Percentiles rank a stretch among this genome's conserved stretches.
Evolutionary conservation across 345 rosid species (phyloP).

Genomic region (Aethionema arabicum): DNA sequence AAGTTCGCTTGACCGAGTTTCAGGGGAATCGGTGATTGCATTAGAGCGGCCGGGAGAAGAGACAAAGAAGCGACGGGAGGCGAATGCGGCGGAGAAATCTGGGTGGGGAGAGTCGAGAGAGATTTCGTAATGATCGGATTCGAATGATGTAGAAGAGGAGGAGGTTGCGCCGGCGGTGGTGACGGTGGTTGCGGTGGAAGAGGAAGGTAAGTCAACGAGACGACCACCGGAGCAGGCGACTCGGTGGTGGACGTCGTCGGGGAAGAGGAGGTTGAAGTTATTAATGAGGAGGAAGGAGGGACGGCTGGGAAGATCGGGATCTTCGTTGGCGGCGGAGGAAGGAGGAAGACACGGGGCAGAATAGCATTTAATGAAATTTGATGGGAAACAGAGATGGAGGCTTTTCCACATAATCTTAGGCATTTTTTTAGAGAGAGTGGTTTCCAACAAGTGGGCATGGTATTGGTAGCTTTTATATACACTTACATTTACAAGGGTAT

Average conservation of each 20-base stretch:
- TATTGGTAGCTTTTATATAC: slow-evolving; percentile 18
- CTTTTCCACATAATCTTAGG: slow-evolving; percentile 60
- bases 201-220: slow-evolving; percentile 33
- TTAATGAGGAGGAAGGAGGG: slow-evolving; percentile 35
- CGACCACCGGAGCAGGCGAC: neutral
- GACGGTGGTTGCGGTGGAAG: slow-evolving; percentile 36
- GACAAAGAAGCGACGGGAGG: slow-evolving; percentile 90
- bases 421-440: slow-evolving; percentile 45
- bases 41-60: slow-evolving; percentile 90
- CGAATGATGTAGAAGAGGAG: slow-evolving; percentile 38
- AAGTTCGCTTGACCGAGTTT: slow-evolving; percentile 32
- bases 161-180: slow-evolving; percentile 35
- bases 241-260: slow-evolving; percentile 11
- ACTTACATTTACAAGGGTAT: neutral
- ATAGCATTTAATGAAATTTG: slow-evolving; percentile 38
- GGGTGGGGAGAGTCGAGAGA: slow-evolving; percentile 24
- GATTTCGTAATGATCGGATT: slow-evolving; percentile 24
- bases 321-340: slow-evolving; percentile 10
- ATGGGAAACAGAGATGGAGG: slow-evolving; percentile 55
- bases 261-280: slow-evolving; percentile 48
- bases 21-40: slow-evolving; percentile 67
- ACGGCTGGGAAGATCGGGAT: slow-evolving; percentile 17
- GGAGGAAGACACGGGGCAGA: slow-evolving; percentile 37
- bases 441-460: slow-evolving; percentile 20
- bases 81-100: slow-evolving; percentile 67